Percentiles rank a stretch among this genome's conserved stretches.
Conservation (phyloP, 441 rosid genomes). For the Omphalea diandra region DNA sequence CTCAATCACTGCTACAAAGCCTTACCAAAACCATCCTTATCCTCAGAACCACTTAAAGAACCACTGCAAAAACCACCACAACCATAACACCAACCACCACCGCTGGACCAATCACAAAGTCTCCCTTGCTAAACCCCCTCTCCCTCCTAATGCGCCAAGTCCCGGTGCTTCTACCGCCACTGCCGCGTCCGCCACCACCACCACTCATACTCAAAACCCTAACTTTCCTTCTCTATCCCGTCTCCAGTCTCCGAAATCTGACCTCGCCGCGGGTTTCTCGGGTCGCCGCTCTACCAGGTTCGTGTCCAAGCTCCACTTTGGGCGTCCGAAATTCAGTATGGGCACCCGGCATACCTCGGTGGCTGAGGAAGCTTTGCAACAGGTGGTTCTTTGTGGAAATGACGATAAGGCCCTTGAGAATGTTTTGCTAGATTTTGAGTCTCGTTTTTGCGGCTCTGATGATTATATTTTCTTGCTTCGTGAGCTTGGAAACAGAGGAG, state of each 20-base stretch:
- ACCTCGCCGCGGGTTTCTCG: conserved; percentile 59
- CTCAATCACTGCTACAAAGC: conserved; percentile 61
- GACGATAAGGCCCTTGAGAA: conserved; percentile 44
- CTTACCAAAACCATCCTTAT: conserved; percentile 53
- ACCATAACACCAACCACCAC: conserved; percentile 18
- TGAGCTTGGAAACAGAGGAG: conserved; percentile 76
- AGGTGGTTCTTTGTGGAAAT: conserved; percentile 41
- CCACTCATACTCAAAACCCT: conserved; percentile 29
- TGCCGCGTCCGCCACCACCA: conserved; percentile 31
- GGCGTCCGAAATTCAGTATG: conserved; percentile 49
- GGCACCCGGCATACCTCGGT: conserved; percentile 56
- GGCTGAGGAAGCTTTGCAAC: conserved; percentile 70
- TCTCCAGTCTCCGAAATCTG: conserved; percentile 43
- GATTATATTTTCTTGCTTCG: conserved; percentile 73
- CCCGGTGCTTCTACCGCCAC: conserved; percentile 39
- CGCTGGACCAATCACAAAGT: conserved; percentile 39
- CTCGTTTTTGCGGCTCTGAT: conserved; percentile 66
- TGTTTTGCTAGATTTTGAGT: conserved; percentile 52
- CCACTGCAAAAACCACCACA: conserved; percentile 32
- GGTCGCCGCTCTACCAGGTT: conserved; percentile 86
- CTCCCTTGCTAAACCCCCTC: conserved; percentile 46
- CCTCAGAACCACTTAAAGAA: conserved; percentile 43
- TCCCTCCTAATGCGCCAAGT: conserved; percentile 32
- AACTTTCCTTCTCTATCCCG: conserved; percentile 49
- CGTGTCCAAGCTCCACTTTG: conserved; percentile 83